Percentiles rank a stretch among this genome's conserved stretches.
These are phyloP conservation scores for Mycena maculata DNA, from an alignment of 768 basidiomycete genomes.

Conservation along the genomic window DNA sequence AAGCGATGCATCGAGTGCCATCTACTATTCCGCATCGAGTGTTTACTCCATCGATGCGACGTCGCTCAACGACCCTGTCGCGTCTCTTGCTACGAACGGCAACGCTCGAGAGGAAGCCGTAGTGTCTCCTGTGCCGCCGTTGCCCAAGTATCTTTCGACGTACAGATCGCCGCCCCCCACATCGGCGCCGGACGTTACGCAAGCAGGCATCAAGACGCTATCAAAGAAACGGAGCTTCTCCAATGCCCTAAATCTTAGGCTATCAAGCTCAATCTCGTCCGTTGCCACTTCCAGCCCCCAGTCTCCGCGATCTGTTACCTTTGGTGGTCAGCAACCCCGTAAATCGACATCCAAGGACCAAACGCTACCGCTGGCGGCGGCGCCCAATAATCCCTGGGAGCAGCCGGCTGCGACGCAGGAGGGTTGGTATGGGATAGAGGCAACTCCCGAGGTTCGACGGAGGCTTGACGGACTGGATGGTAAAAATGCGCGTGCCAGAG, in stretches of 20 bases:
- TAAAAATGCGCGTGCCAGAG: too few species aligned
- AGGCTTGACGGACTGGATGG: too few species aligned
- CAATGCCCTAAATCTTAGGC: conserved; percentile 82
- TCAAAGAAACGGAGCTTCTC: conserved; percentile 98
- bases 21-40: too few species aligned
- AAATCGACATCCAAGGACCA: conserved; percentile 79
- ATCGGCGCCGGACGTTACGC: conserved; percentile 56
- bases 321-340: conserved; percentile 74
- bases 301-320: conserved; percentile 72
- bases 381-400: conserved; percentile 63
- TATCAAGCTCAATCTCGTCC: conserved; percentile 73
- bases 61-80: conserved; percentile 74
- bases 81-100: conserved; percentile 66
- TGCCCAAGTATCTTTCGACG: conserved; percentile 89
- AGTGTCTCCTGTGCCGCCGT: conserved; percentile 94
- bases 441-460: too few species aligned
- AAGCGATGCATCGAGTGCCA: conserved; percentile 87
- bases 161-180: conserved; percentile 78
- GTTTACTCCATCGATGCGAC: conserved; percentile 76
- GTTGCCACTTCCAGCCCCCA: conserved; percentile 62
- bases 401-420: conserved; percentile 85
- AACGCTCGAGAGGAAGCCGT: conserved; percentile 69
- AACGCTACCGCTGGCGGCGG: conserved; percentile 56
- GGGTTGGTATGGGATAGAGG: too few species aligned
- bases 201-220: conserved; percentile 75